A percentile compares a stretch with the other conserved stretches of the same genome.
These are phyloP conservation scores for Salix koriyanagi DNA, from an alignment of 345 rosid species.

Conservation along the genomic window DNA sequence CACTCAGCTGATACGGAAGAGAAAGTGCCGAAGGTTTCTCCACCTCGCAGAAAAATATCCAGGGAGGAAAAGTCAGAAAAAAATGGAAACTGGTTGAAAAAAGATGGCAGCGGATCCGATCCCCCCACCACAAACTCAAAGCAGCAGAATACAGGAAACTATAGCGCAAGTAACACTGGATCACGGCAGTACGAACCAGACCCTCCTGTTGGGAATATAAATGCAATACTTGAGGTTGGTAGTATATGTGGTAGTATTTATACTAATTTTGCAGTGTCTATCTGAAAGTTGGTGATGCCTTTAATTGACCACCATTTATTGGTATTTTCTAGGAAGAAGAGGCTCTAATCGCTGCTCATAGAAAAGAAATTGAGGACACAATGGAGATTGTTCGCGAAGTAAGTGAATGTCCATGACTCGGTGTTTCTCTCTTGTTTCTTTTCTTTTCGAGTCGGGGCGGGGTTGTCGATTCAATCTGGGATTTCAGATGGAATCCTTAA, in stretches of 20 bases:
- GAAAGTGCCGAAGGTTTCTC: constrained; percentile 74
- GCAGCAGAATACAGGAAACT: constrained; percentile 38
- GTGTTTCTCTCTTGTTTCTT: background rate
- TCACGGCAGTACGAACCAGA: constrained; percentile 46
- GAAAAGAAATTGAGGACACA: constrained; percentile 98
- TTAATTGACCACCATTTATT: background rate
- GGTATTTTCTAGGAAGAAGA: constrained; percentile 70
- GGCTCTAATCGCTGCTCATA: constrained; percentile 81
- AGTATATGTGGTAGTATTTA: constrained; percentile 7
- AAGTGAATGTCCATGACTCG: constrained; percentile 17
- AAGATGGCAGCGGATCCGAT: constrained; percentile 53
- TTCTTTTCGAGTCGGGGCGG: background rate
- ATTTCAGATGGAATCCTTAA: background rate
- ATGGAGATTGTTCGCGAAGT: constrained; percentile 99
- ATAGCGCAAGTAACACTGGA: constrained; percentile 39
- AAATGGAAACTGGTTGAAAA: constrained; percentile 45
- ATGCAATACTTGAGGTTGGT: constrained; percentile 80
- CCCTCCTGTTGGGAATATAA: constrained; percentile 62
- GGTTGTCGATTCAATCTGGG: background rate
- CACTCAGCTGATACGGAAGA: constrained; percentile 58
- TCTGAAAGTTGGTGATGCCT: background rate
- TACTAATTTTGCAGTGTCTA: background rate
- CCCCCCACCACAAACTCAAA: constrained; percentile 36
- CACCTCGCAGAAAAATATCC: constrained; percentile 67
- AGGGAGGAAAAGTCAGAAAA: constrained; percentile 75